These are phyloP conservation scores for Prasinococcaceae sp. DNA, from an alignment of 139 green algal genomes.

Conservation along the genomic window DNA sequence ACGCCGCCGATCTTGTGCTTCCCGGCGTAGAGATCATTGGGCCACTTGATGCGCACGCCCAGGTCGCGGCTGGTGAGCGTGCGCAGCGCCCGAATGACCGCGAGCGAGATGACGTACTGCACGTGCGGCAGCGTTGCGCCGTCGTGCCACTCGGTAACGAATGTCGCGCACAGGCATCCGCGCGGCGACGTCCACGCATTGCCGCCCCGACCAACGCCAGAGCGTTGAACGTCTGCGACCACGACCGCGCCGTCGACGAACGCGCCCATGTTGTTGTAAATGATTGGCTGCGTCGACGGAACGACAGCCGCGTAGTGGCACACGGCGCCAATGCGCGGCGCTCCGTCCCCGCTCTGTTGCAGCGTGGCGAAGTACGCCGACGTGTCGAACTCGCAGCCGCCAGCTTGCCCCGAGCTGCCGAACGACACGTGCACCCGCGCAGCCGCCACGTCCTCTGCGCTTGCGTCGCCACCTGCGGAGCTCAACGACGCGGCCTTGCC, in stretches of 20 bases:
- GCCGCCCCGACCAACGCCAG: constrained; percentile 53
- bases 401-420: neutral
- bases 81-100: constrained; percentile 61
- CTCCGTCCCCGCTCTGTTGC: constrained; percentile 21
- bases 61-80: constrained; percentile 6
- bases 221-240: constrained; percentile 49
- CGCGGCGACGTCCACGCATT: constrained; percentile 74
- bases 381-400: constrained; percentile 8
- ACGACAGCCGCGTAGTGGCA: constrained; percentile 29
- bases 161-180: constrained; percentile 89
- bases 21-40: constrained; percentile 80
- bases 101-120: constrained; percentile 83
- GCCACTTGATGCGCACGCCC: constrained; percentile 85
- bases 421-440: neutral
- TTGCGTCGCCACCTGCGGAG: neutral
- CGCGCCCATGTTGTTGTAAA: constrained; percentile 36
- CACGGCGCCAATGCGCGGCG: no score
- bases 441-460: no score
- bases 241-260: constrained; percentile 44
- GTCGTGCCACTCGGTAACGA: constrained; percentile 27
- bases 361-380: constrained; percentile 15
- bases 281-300: constrained; percentile 39
- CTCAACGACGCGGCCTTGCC: neutral
- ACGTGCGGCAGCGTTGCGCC: constrained; percentile 67
- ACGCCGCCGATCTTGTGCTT: constrained; percentile 75